A percentile compares a stretch with the other conserved stretches of the same genome.
These are phyloP conservation scores for Geranium incanum DNA, from an alignment of 441 rosid species.

Conservation along the genomic window DNA sequence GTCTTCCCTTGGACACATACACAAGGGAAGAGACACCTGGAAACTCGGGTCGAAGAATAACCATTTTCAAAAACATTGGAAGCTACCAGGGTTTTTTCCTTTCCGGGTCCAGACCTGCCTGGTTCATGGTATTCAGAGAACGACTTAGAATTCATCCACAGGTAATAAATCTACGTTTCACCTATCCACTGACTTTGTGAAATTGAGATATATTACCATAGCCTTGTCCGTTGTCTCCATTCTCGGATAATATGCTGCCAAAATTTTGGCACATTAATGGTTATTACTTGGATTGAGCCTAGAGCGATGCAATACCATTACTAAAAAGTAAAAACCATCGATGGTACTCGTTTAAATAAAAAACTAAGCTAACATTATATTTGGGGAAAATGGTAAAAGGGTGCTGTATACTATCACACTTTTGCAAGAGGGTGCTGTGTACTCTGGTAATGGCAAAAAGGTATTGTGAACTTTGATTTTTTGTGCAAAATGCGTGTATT, in stretches of 20 bases:
- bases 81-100: constrained; percentile 89
- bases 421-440: no score
- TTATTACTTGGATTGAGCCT: not conserved
- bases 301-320: not conserved
- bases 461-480: no score
- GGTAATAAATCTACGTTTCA: constrained; percentile 38
- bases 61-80: constrained; percentile 75
- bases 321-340: constrained; percentile 10
- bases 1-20: constrained; percentile 65
- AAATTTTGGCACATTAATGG: not conserved
- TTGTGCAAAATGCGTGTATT: no score
- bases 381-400: no score
- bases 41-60: constrained; percentile 55
- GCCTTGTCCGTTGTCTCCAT: not conserved
- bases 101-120: constrained; percentile 87
- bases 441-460: no score
- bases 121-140: constrained; percentile 96
- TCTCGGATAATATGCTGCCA: constrained; percentile 1
- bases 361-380: no score
- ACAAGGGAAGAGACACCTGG: constrained; percentile 69
- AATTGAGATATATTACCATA: not conserved
- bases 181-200: constrained; percentile 8
- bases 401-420: no score
- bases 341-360: not conserved
- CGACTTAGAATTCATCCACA: constrained; percentile 92